Base-by-base conservation (phyloP, 768 basidiomycete genomes). In the Jaapia argillacea region DNA sequence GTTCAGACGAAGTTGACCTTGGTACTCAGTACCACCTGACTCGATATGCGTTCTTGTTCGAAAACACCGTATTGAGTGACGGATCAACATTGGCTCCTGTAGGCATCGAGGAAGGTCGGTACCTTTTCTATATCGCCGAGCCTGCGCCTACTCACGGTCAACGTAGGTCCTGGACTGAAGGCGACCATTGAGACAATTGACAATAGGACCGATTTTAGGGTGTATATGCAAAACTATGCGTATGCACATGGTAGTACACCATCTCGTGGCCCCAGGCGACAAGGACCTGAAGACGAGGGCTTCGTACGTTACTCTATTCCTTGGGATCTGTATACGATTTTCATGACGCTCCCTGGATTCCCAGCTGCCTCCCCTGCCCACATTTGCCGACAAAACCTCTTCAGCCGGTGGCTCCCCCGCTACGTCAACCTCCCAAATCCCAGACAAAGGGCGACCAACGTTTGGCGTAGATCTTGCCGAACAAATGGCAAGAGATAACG, bases 1-100 rank as follows among this genome's bases (percentile, higher is more conserved):
- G 89, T 54, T 77, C 87, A 21, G 94, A 97, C 54, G 96, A 99
- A 62, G 80, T 97, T 43, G 96, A 99, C 60, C 70, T 96, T 36
- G 96, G 93, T n/a, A 92, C 89, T 3, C 94, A 98, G 62, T 99
- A 97, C 61, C 94, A 98, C 61, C 69, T 98, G 38, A 85, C 90
- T 1, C 75, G 93, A 62, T 98, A 96, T 60, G 87, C 91, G 1
- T 98, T 90, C 65, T 66, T 98, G 20, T 93, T 86, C 54, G 96
- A 99, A 62, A 87, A 82, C 52, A 83, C 87, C 21, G 74, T 96
- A 2, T 68, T 98, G 16, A 85, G 78, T 51, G 96, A 99, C 48
- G 96, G 91, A 2, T 74, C 81, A 1, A 85, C 85, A 2, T 64
- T 99, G 20, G 77, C 88, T 35, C 81, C 89, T 3, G 63, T 72